phyloP scores from a whole-genome alignment of 1,284 basidiomycete species.

The Wolfiporia cocos region DNA sequence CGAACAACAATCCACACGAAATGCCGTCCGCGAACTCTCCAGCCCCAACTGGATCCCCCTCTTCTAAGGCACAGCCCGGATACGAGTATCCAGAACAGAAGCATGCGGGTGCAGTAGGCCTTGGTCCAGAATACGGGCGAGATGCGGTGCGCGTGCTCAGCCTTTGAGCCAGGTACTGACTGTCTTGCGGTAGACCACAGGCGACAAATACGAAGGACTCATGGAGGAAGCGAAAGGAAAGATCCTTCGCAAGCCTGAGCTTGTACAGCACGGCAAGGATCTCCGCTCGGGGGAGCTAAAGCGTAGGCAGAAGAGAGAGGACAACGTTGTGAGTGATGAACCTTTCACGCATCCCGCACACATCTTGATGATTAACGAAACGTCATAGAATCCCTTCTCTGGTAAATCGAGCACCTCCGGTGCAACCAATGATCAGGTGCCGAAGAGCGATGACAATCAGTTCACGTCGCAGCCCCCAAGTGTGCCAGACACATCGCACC shows the following conservation, averaged over 20 bases:
- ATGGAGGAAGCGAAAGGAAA: conserved; percentile 50
- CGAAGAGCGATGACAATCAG: conserved; percentile 9
- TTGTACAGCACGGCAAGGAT: conserved; percentile 41
- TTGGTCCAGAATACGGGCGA: conserved; percentile 32
- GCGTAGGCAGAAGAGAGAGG: conserved; percentile 34
- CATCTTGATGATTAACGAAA: neutral
- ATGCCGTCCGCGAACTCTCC: conserved; percentile 2
- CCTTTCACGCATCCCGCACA: neutral
- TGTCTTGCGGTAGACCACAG: conserved; percentile 28
- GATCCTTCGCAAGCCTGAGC: conserved; percentile 36
- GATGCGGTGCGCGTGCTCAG: conserved; percentile 23
- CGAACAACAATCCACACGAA: too few species aligned
- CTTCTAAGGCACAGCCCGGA: too few species aligned
- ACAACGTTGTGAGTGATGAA: conserved; percentile 7
- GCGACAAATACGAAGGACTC: conserved; percentile 42
- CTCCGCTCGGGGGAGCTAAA: conserved; percentile 42
- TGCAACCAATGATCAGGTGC: conserved; percentile 3
- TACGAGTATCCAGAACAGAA: conserved; percentile 29
- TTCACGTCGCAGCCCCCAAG: conserved; percentile 6
- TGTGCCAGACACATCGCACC: conserved; percentile 10
- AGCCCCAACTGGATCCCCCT: conserved; percentile 1
- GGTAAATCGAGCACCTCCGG: neutral
- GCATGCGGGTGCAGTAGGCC: conserved; percentile 36
- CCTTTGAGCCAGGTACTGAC: neutral
- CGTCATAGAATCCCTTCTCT: neutral